A percentile compares a stretch with the other conserved stretches of the same genome.
These are phyloP conservation scores for Xylariaceae sp. DNA, from an alignment of 2,329 filamentous ascomycete genomes.

Conservation along the genomic window DNA sequence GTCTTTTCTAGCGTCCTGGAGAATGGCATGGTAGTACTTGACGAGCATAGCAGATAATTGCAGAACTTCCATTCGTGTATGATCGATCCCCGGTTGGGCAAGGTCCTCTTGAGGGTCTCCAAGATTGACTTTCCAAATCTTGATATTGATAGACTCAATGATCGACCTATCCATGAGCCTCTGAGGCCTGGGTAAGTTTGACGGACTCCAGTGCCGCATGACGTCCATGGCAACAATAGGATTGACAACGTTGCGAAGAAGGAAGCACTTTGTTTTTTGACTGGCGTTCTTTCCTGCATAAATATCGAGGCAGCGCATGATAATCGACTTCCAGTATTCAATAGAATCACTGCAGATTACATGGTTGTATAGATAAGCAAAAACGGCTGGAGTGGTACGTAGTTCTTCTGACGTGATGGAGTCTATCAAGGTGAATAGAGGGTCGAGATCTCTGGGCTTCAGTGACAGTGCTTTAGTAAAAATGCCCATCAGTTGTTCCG, in stretches of 20 bases:
- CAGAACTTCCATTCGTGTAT: constrained; percentile 93
- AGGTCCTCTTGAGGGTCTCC: constrained; percentile 84
- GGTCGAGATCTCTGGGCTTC: constrained; percentile 77
- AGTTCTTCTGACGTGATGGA: constrained; percentile 83
- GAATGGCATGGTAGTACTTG: constrained; percentile 87
- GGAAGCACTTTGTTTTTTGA: constrained; percentile 91
- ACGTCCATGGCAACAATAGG: constrained; percentile 97
- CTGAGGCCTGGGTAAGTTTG: constrained; percentile 61
- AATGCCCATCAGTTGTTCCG: constrained; percentile 85
- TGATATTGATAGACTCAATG: constrained; percentile 88
- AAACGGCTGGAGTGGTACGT: constrained; percentile 75
- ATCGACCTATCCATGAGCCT: constrained; percentile 84
- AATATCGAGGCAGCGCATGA: constrained; percentile 85
- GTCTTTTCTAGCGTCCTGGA: constrained; percentile 93
- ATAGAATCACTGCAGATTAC: constrained; percentile 85
- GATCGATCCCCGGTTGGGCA: constrained; percentile 85
- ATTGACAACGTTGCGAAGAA: constrained; percentile 91
- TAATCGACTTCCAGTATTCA: constrained; percentile 81
- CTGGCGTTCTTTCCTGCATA: constrained; percentile 80
- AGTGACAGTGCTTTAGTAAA: constrained; percentile 80
- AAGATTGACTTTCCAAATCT: constrained; percentile 90
- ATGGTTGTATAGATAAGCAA: constrained; percentile 81
- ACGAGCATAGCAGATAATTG: constrained; percentile 94
- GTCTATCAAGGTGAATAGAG: constrained; percentile 84
- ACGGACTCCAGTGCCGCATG: constrained; percentile 76